Conservation (phyloP, 2,329 filamentous ascomycete species). For the Penicillium nordicum region DNA sequence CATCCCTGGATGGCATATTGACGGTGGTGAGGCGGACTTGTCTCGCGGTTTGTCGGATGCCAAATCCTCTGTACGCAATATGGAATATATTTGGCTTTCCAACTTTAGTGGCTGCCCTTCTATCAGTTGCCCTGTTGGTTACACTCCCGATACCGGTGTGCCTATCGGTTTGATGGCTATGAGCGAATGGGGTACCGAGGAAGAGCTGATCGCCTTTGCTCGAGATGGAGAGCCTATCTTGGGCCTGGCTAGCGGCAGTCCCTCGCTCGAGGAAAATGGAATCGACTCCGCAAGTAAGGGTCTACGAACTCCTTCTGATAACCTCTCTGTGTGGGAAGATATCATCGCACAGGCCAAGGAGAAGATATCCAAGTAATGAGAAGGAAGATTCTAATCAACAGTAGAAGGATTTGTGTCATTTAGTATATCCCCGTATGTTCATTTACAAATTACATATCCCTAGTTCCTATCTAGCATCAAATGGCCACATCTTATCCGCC, state of each 20-base stretch:
- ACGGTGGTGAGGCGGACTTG: constrained; percentile 60
- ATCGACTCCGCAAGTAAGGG: constrained; percentile 16
- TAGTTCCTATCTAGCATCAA: constrained; percentile 23
- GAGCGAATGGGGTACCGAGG: constrained; percentile 55
- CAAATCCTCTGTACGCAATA: constrained; percentile 69
- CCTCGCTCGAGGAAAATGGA: constrained; percentile 2
- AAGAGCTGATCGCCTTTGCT: constrained; percentile 51
- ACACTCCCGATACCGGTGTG: constrained; percentile 48
- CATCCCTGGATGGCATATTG: constrained; percentile 68
- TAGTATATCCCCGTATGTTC: background rate
- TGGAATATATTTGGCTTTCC: constrained; percentile 82
- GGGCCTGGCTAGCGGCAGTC: constrained; percentile 26
- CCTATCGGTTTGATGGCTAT: constrained; percentile 55
- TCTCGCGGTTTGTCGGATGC: constrained; percentile 66
- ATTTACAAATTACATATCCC: too few species aligned
- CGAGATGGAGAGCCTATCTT: constrained; percentile 51
- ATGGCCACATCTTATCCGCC: constrained; percentile 28
- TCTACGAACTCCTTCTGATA: constrained; percentile 27
- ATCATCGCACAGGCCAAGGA: constrained; percentile 29
- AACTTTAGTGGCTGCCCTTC: constrained; percentile 79
- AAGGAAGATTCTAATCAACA: background rate
- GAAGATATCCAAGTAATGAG: background rate
- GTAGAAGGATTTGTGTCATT: background rate
- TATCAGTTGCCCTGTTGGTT: constrained; percentile 71
- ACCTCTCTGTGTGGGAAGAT: constrained; percentile 38